phyloP scores from a whole-genome alignment of 148 eudicot genomes.

The Cornus florida region DNA sequence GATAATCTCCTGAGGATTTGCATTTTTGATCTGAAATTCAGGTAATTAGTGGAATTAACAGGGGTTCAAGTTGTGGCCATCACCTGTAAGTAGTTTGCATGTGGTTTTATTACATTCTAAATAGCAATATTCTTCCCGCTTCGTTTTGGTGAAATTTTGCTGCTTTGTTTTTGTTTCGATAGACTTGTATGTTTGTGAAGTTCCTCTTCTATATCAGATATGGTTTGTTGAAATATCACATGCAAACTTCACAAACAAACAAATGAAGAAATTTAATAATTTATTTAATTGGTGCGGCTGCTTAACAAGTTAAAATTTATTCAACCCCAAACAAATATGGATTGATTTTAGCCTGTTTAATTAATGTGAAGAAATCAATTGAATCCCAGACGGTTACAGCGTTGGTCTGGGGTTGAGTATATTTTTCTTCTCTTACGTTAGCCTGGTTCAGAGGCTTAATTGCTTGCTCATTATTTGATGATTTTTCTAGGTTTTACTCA shows the following conservation, averaged over 20 bases:
- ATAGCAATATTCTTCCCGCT: background rate
- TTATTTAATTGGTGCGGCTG: too few species aligned
- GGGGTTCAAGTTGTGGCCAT: slow-evolving; percentile 72
- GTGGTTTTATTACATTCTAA: background rate
- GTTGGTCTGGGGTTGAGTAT: background rate
- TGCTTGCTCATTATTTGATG: too few species aligned
- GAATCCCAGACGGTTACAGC: background rate
- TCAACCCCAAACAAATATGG: too few species aligned
- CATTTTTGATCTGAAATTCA: slow-evolving; percentile 21
- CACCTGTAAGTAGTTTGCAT: slow-evolving; percentile 50
- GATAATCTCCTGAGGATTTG: background rate
- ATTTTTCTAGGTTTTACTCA: slow-evolving; percentile 51
- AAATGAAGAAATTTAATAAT: too few species aligned
- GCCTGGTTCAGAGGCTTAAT: background rate
- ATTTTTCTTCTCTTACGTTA: background rate
- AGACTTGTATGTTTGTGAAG: background rate
- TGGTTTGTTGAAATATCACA: background rate
- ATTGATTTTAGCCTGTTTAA: too few species aligned
- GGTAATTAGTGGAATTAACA: slow-evolving; percentile 77
- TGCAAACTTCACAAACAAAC: too few species aligned
- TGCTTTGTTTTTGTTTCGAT: background rate
- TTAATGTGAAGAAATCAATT: too few species aligned
- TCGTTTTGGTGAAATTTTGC: background rate
- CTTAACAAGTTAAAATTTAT: too few species aligned
- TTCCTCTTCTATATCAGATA: background rate